Evolutionary conservation across 139 green algal species (phyloP), one percentile per base, ranked within the genome.

Genomic region (Haematococcus sp.): DNA sequence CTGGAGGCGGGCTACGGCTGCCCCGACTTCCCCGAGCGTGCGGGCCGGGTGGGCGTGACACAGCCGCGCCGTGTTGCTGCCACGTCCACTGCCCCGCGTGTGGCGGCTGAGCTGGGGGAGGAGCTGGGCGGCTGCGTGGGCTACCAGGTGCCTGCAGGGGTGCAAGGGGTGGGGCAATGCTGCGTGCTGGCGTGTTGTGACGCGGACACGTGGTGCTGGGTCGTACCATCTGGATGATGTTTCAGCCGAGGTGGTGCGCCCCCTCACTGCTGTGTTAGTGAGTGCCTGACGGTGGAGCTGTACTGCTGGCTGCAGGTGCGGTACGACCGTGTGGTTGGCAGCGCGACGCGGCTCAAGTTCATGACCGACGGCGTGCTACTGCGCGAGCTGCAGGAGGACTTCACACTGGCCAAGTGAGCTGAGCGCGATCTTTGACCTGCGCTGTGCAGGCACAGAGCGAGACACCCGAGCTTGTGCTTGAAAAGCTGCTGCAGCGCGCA

Each of bases 301-400:
- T n/a, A n/a, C n/a, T n/a, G n/a, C n/a, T n/a, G n/a, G n/a, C 52
- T 60, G 52, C n/a, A 95, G 87, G 93, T 98, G 30, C 83, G 94
- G 17, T 90, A 97, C 75, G 94, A 98, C 77, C 70, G 83, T 23
- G 70, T 70, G 15, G 80, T 93, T 15, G 86, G 86, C 13, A 52
- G 68, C 0, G 63, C 34, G 49, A 93, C 89, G 0, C 69, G 78
- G 22, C 77, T 98, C 33, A 96, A 97, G 81, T 97, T 97, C 86
- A 95, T 98, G 91, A 98, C 94, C 3, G 94, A 98, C 73, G 94
- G 94, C 67, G 94, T 98, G 63, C 81, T 98, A 70, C 84, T 98
- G 67, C 73, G 92, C 9, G 91, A 97, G 81, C 66, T 96, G 40
- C 90, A 93, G 35, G 51, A 60, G 1, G 76, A 81, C 70, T 76